phyloP scores from a whole-genome alignment of 805 yeast species.

The Candida argentea region DNA sequence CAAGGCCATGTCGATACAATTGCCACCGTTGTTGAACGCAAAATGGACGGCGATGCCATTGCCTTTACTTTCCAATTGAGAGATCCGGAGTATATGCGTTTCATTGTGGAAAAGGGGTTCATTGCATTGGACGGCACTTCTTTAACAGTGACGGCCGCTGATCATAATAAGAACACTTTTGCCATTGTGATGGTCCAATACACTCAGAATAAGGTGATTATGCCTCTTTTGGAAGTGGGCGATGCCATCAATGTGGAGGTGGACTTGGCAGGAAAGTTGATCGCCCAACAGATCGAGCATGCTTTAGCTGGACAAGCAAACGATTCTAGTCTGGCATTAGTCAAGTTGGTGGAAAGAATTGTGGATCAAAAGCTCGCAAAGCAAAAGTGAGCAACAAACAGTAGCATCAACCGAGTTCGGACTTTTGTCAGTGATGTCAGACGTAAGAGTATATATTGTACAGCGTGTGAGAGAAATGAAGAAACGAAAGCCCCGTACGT shows the following conservation, averaged over 20 bases:
- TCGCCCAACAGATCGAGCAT: slow-evolving; percentile 72
- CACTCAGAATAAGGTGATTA: slow-evolving; percentile 72
- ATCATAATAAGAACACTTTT: slow-evolving; percentile 46
- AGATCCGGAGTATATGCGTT: slow-evolving; percentile 51
- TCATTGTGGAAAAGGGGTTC: slow-evolving; percentile 92
- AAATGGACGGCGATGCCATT: slow-evolving; percentile 66
- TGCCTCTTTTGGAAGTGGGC: slow-evolving; percentile 57
- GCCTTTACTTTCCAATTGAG: slow-evolving; percentile 64
- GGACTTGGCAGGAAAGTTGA: slow-evolving; percentile 84
- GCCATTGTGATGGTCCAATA: slow-evolving; percentile 87
- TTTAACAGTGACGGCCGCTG: slow-evolving; percentile 75
- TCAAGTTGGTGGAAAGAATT: slow-evolving; percentile 29
- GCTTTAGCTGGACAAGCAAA: slow-evolving; percentile 45
- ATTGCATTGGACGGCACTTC: slow-evolving; percentile 90
- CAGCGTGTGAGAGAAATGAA: background rate
- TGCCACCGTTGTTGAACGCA: slow-evolving; percentile 48
- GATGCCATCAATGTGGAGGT: slow-evolving; percentile 83
- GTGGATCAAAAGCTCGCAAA: slow-evolving; percentile 21
- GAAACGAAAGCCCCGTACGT: background rate
- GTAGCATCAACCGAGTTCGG: background rate
- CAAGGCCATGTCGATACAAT: slow-evolving; percentile 96
- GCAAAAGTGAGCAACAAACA: background rate
- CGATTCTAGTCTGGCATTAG: slow-evolving; percentile 40
- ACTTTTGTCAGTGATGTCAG: background rate
- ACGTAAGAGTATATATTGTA: slow-evolving; percentile 1